Base-by-base conservation (phyloP, 192 early-diverging fungal genomes). In the Diversispora eburnea region DNA sequence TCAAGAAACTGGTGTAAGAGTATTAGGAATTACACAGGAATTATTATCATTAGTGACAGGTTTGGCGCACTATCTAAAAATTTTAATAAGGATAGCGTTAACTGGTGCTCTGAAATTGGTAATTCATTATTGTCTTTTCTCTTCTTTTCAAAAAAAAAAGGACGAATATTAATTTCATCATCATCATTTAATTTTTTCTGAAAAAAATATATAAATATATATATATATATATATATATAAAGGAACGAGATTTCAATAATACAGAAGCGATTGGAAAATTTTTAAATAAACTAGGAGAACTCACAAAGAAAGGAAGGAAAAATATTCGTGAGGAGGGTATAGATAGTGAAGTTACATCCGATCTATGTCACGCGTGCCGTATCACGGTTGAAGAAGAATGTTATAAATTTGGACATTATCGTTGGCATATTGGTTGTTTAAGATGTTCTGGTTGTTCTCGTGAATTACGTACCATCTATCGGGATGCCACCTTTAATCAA, bases 41-140 rank as follows among this genome's bases (percentile, higher is more conserved):
- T 80, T 98, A 77, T 87, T 99, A 73, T 89, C 91, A 9, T 79
- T 95, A 6, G 94, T 98, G 0, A 95, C 95, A 51, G 90, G 89
- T 19, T 84, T 99, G 22, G 97, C 97, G 3, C 96, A 97, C 73
- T 91, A 88, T 43, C 85, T 99, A 55, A 99, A 99, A 76, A 89
- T 92, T 15, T 79, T 97, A 63, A 96, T 98, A 69, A 87, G 95
- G 17, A 84, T 92, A 15, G 94, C 94, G 9, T 81, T 99, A 43
- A 92, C 89, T 60, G 93, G 95, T 20, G 92, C 95, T 6, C 82
- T 98, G 51, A 89, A 89, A 75, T 78, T 93, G 80, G 92, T 93
- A 86, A 49, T 77, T 74, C n/a, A 65, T 42, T 45, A 49, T 64
- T 54, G 33, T 43, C 15, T 65, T 12, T 49, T 65, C 42, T 15